Evolutionary conservation across 2,329 filamentous ascomycete genomes (phyloP), one percentile per base, ranked within the genome.

Genomic region (Fusarium solani-melongenae): DNA sequence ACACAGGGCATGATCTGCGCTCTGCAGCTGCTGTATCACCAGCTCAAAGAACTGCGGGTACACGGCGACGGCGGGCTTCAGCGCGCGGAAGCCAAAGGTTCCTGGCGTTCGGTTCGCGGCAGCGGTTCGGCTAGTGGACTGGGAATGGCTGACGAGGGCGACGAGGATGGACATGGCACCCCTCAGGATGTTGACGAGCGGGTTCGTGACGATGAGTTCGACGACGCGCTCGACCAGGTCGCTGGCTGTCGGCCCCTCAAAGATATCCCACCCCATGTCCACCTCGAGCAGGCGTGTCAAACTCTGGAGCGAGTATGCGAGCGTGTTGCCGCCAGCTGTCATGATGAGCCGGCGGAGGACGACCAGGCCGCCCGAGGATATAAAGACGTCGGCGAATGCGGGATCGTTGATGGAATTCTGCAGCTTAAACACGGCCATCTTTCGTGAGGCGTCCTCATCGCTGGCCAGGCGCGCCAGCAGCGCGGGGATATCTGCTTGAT

Each of bases 381-480:
- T 97, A 85, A 99, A 99, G 77, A 97, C 92, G 82, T 98, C 96
- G 79, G 96, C 96, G 82, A 98, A 98, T 59, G 95, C 93, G 29
- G 96, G 96, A 84, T 99, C 96, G 81, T 95, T 96, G 83, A 99
- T 98, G 71, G 94, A 95, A 73, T 90, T 92, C 84, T 99, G 96
- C 74, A 99, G 91, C 86, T 98, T 98, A 89, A 99, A 99, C 70
- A 97, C 96, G 69, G 96, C 96, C 94, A 98, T 98, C 84, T 99
- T 99, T 80, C 95, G 94, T 76, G 94, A 92, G 65, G 94, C 95
- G 87, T 99, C 96, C 84, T 98, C 90, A 77, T 92, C 89, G 83
- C 90, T 92, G 44, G 88, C 86, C 70, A 92, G 85, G 74, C 90
- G 90, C 84, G 89, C 86, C 76, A 92, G 85, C 76, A 92, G 87